phyloP scores from a whole-genome alignment of 306 rosid species.

The Trifolium dubium region DNA sequence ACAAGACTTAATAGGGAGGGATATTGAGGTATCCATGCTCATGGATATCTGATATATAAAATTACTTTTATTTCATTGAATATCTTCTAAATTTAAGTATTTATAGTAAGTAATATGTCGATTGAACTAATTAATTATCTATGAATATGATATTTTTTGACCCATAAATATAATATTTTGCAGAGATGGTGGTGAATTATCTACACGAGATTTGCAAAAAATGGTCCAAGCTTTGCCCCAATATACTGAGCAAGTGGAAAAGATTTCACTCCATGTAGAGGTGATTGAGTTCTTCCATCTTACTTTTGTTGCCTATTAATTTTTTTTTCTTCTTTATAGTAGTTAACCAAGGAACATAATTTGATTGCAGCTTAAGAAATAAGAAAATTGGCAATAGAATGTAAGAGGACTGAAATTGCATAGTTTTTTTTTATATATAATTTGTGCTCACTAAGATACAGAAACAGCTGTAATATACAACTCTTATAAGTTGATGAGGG shows the following conservation, averaged over 20 bases:
- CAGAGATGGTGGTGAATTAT: slow-evolving; percentile 84
- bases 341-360: not conserved
- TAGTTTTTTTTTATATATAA: slow-evolving; percentile 4
- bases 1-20: too few relatives aligned
- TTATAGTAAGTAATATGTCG: too few relatives aligned
- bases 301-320: not conserved
- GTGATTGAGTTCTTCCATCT: slow-evolving; percentile 50
- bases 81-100: too few relatives aligned
- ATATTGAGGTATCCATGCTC: too few relatives aligned
- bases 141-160: slow-evolving; percentile 2
- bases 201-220: slow-evolving; percentile 93
- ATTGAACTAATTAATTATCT: too few relatives aligned
- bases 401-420: slow-evolving; percentile 22
- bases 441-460: slow-evolving; percentile 5
- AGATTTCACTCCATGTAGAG: slow-evolving; percentile 95
- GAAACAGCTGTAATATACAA: slow-evolving; percentile 6
- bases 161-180: slow-evolving; percentile 41
- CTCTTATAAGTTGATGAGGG: slow-evolving; percentile 26
- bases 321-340: not conserved
- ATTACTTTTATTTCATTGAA: too few relatives aligned
- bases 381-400: slow-evolving; percentile 28
- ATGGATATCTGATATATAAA: too few relatives aligned
- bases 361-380: slow-evolving; percentile 31
- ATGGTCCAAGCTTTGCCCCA: slow-evolving; percentile 99
- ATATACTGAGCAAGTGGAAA: slow-evolving; percentile 90